phyloP scores from a whole-genome alignment of 805 yeast species.

The Saturnispora serradocipensis region DNA sequence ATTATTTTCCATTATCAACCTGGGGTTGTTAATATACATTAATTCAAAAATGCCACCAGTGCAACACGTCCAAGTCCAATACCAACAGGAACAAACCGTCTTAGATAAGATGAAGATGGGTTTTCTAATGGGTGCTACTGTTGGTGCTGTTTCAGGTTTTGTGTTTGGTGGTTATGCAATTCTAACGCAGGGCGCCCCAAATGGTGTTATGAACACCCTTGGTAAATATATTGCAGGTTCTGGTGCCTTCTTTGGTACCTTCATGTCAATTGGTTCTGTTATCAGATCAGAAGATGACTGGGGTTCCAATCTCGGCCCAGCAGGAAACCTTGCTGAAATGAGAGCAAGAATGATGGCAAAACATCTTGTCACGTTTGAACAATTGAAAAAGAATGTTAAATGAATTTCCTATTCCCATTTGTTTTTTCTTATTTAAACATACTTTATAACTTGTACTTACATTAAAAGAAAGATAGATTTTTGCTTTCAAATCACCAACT shows the following conservation, averaged over 20 bases:
- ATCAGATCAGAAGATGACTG: constrained; percentile 62
- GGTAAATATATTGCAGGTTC: constrained; percentile 96
- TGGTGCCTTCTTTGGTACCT: constrained; percentile 92
- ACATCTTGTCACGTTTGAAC: constrained; percentile 27
- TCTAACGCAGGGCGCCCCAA: constrained; percentile 92
- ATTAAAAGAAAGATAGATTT: not conserved
- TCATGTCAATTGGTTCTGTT: constrained; percentile 93
- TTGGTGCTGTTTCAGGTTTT: constrained; percentile 91
- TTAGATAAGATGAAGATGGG: constrained; percentile 99
- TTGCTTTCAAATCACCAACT: not conserved
- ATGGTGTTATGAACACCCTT: constrained; percentile 90
- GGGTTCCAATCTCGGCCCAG: constrained; percentile 18
- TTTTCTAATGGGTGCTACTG: constrained; percentile 87
- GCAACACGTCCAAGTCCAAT: constrained; percentile 57
- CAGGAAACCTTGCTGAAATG: constrained; percentile 28
- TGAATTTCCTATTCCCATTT: not conserved
- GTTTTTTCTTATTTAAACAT: not conserved
- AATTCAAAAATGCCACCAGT: constrained; percentile 47
- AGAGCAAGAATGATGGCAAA: constrained; percentile 36
- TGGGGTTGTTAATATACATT: not conserved
- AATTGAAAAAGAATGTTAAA: constrained; percentile 15
- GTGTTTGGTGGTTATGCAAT: constrained; percentile 91
- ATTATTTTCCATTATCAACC: not conserved
- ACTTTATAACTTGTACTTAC: not conserved
- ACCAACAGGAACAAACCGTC: constrained; percentile 60